Percentiles rank a stretch among this genome's conserved stretches.
phyloP scores from a whole-genome alignment of 768 basidiomycete genomes.

The Serendipita indica region DNA sequence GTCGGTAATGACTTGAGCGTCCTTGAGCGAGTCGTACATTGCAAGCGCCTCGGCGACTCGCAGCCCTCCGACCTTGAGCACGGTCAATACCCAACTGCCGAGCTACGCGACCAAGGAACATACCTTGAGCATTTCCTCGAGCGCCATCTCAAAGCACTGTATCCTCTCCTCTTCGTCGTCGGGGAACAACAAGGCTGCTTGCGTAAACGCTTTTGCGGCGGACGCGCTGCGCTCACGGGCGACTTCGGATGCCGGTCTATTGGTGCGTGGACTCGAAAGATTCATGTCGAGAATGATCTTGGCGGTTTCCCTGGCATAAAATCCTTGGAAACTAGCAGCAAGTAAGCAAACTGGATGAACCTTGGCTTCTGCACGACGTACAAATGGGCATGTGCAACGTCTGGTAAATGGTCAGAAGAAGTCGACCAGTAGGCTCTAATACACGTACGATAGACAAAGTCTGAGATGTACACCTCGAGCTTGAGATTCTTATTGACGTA shows the following conservation, averaged over 20 bases:
- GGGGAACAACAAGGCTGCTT: constrained; percentile 5
- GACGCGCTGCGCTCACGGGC: neutral
- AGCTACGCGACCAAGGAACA: neutral
- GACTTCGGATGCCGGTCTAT: neutral
- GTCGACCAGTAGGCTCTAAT: neutral
- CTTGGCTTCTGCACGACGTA: neutral
- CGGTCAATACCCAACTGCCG: neutral
- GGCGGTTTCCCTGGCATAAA: neutral
- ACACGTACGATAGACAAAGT: constrained; percentile 9
- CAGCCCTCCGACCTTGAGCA: neutral
- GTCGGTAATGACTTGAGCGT: neutral
- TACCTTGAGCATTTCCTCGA: constrained; percentile 7
- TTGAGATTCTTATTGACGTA: neutral
- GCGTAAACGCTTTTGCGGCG: neutral
- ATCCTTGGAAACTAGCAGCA: constrained; percentile 3
- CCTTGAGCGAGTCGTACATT: neutral
- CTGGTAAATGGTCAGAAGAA: neutral
- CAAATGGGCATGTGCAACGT: constrained; percentile 2
- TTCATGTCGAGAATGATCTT: neutral
- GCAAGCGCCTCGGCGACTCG: constrained; percentile 3
- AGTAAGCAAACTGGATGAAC: neutral
- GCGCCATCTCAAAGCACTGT: constrained; percentile 7
- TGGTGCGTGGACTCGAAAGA: neutral
- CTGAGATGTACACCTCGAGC: neutral
- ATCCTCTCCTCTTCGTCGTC: neutral